These are phyloP conservation scores for Mediolabrus comicus DNA, from an alignment of 108 stramenopile species.

Conservation along the genomic window DNA sequence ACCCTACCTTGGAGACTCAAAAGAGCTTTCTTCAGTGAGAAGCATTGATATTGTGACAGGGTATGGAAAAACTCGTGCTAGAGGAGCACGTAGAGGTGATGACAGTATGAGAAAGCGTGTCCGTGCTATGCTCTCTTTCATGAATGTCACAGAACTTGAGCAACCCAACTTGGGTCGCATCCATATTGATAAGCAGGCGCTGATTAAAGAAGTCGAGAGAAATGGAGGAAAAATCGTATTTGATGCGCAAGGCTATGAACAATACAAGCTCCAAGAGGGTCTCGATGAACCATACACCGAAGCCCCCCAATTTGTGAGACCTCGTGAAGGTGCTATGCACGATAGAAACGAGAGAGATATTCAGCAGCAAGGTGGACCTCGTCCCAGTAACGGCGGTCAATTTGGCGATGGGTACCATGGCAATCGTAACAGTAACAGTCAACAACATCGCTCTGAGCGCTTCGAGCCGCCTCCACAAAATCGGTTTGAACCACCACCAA, in stretches of 20 bases:
- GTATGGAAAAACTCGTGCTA: slow-evolving; percentile 82
- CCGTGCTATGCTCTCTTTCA: slow-evolving; percentile 79
- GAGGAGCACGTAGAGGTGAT: slow-evolving; percentile 74
- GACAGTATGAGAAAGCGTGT: slow-evolving; percentile 86
- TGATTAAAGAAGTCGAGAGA: slow-evolving; percentile 60
- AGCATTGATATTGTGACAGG: slow-evolving; percentile 89
- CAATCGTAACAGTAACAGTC: slow-evolving; percentile 17
- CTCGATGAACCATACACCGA: slow-evolving; percentile 57
- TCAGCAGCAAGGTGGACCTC: slow-evolving; percentile 16
- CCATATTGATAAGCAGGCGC: slow-evolving; percentile 67
- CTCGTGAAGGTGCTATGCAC: slow-evolving; percentile 62
- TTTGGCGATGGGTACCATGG: slow-evolving; percentile 20
- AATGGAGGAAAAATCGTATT: slow-evolving; percentile 78
- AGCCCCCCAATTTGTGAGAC: slow-evolving; percentile 67
- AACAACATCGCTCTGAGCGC: background rate
- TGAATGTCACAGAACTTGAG: slow-evolving; percentile 72
- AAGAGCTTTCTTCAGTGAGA: slow-evolving; percentile 68
- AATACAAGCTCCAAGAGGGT: slow-evolving; percentile 40
- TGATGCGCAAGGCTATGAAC: slow-evolving; percentile 70
- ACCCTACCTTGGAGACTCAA: slow-evolving; percentile 69
- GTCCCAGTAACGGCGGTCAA: background rate
- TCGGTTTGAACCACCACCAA: slow-evolving; percentile 5
- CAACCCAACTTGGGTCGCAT: slow-evolving; percentile 84
- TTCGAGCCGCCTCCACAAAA: slow-evolving; percentile 5
- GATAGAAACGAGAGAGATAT: slow-evolving; percentile 39